Evolutionary conservation across 306 rosid species (phyloP).

Genomic region (Prunus campanulata): DNA sequence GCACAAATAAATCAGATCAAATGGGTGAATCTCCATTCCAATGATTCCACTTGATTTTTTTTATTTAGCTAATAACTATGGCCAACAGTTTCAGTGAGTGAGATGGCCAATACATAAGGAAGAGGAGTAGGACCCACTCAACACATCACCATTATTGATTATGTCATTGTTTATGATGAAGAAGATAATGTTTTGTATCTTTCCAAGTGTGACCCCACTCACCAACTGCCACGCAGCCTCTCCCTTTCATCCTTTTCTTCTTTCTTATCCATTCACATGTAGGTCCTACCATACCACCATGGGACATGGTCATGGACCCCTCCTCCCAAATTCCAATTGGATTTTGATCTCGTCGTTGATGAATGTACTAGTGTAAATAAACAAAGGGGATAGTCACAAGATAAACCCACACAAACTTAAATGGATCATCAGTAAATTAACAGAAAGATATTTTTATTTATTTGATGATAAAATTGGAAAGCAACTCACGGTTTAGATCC

Average conservation of each 20-base stretch:
- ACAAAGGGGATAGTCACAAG: background rate
- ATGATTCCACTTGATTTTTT: no score
- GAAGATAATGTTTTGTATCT: background rate
- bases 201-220: background rate
- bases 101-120: no score
- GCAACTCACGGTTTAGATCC: background rate
- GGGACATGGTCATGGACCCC: no score
- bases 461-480: background rate
- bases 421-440: background rate
- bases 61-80: no score
- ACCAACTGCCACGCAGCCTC: background rate
- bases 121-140: background rate
- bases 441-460: background rate
- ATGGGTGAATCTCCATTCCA: no score
- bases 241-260: background rate
- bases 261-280: conserved; percentile 5
- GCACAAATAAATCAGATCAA: no score
- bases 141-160: background rate
- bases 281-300: background rate
- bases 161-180: background rate
- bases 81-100: no score
- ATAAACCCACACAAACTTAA: background rate
- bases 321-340: background rate
- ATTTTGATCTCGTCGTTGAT: background rate
- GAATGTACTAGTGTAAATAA: no score